Evolutionary conservation across 371 early-diverging fungal genomes (phyloP), one percentile per base, ranked within the genome.

Genomic region (Fennellomyces sp.): DNA sequence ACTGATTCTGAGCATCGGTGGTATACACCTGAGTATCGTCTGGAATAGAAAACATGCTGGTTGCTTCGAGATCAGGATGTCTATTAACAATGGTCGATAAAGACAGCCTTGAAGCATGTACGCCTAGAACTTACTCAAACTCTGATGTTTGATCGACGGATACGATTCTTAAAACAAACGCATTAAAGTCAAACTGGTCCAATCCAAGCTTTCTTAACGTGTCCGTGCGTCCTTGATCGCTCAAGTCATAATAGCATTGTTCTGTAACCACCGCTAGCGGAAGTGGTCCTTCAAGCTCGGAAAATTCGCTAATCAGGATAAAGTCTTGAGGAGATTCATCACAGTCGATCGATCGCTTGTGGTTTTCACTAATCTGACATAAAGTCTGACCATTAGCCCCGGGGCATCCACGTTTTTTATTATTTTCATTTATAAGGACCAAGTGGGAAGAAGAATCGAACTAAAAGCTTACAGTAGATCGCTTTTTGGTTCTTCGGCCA

Each of bases 21-120:
- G 81, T 70, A 56, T 85, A 80, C 2, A 85, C 78, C 52, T 85
- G 83, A 21, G 83, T 82, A 57, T 85, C 85, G 54, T 85, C 85
- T 1, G 85, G 85, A 36, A 85, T 81, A 38, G 74, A 75, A 65
- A 83, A 85, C 6, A 56, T 38, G 15, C 41, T 55, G 3, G 47
- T 26, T 13, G 56, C 27, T 25, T 63, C 42, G 7, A 53, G 36
- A 48, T 56, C 58, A 31, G 47, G 36, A 41, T 60, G 61, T 33
- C 58, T 58, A 57, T 13, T 53, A 25, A 15, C 28, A 21, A 30
- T 25, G 12, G 25, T 36, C 42, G 29, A 28, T n/a, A 42, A n/a
- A 51, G 12, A 15, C 4, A 23, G 48, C 17, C 4, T 38, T 13
- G 26, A 17, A 31, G 27, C 2, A 21, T 27, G 3, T 2, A 35